Base-by-base conservation (phyloP, 2,329 filamentous ascomycete species). In the Microdochium bolleyi region DNA sequence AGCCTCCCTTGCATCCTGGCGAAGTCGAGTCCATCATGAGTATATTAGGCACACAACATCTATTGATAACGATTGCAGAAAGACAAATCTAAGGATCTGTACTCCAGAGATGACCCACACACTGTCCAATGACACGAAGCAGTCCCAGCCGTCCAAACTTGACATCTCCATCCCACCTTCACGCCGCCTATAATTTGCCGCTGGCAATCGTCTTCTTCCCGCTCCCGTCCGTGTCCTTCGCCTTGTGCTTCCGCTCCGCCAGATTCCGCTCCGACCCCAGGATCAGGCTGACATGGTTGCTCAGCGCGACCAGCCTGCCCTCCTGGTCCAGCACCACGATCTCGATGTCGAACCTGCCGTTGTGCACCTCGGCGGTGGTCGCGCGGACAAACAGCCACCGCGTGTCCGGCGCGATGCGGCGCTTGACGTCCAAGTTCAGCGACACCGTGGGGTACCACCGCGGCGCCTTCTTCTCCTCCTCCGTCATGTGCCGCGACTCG, bases 381-480 rank as follows among this genome's bases (percentile, higher is more conserved):
- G 82, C 73, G 37, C 84, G 73, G 25, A 77, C 73, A 63, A 83
- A 85, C 53, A 88, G 63, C 78, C 82, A 88, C 61, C 84, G 80
- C 2, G 81, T 78, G 51, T 79, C 76, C 37, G 69, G 69, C 1
- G 84, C 84, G 48, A 88, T 63, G 16, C 73, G 65, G 62, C 87
- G 87, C 71, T 88, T 88, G 48, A 88, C 71, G 60, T 88, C 84
- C 49, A 88, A 61, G 64, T 85, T 87, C 57, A 88, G 63, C 49
- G 83, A 64, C 19, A 88, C 64, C 2, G 84, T 88, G 3, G 83
- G 82, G 65, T 84, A 85, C 83, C 83, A 86, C 60, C 75, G 80
- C 70, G 62, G 54, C 57, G 53, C 21, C 57, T 13, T 25, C 48
- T n/a, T 25, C 30, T 21, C 32, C 37, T 38, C n/a, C 30, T 51